A percentile compares a stretch with the other conserved stretches of the same genome.
phyloP scores from a whole-genome alignment of 2,329 filamentous ascomycete genomes.

The Orbilia ellipsospora region DNA sequence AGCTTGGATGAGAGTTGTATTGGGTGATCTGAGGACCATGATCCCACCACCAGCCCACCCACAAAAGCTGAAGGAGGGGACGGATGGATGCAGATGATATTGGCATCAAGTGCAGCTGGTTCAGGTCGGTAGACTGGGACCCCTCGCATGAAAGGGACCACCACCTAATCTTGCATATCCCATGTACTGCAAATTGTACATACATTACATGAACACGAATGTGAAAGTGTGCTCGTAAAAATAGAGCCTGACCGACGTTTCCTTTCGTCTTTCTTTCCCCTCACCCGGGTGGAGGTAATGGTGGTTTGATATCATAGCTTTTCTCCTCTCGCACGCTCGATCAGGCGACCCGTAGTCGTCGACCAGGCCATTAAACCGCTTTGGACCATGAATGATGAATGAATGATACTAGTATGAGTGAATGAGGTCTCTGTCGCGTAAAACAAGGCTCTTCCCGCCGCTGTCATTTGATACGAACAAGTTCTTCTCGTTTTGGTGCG shows the following conservation, averaged over 20 bases:
- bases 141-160: slow-evolving; percentile 44
- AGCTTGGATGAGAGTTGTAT: too few relatives aligned
- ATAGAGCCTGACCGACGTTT: too few relatives aligned
- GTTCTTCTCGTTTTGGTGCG: too few relatives aligned
- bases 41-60: slow-evolving; percentile 24
- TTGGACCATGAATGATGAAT: neutral
- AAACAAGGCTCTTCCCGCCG: neutral
- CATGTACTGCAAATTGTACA: too few relatives aligned
- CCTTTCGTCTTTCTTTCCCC: neutral
- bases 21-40: slow-evolving; percentile 3
- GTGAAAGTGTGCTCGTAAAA: too few relatives aligned
- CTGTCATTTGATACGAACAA: neutral
- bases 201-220: too few relatives aligned
- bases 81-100: slow-evolving; percentile 15
- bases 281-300: slow-evolving; percentile 12
- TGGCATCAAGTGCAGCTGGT: slow-evolving; percentile 8
- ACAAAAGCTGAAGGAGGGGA: slow-evolving; percentile 14
- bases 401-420: too few relatives aligned
- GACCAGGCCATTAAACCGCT: too few relatives aligned
- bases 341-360: too few relatives aligned
- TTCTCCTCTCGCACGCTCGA: too few relatives aligned
- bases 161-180: slow-evolving; percentile 23
- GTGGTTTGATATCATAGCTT: too few relatives aligned
- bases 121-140: neutral
- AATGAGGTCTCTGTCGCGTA: neutral